Conservation (phyloP, 169 alveolate species). For the Cryptosporidium parvum region DNA sequence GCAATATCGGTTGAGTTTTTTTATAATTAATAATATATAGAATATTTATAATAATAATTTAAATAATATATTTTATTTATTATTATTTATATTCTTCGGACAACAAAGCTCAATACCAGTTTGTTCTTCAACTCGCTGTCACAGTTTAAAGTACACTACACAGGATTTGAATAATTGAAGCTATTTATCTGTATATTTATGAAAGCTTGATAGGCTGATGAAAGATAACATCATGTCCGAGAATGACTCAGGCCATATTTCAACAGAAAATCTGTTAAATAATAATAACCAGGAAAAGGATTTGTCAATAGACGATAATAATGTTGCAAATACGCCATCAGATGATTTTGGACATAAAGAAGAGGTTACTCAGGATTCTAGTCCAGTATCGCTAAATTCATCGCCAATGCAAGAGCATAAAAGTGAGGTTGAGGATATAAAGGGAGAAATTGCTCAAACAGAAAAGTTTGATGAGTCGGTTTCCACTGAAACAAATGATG, state of each 20-base stretch:
- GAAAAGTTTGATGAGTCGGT: neutral
- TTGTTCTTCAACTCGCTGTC: neutral
- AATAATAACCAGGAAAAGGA: neutral
- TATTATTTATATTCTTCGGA: neutral
- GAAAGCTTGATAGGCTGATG: conserved; percentile 1
- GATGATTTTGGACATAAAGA: neutral
- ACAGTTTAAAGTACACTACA: neutral
- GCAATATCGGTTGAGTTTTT: conserved; percentile 32
- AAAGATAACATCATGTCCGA: conserved; percentile 5
- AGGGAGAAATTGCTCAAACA: neutral
- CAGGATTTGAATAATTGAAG: neutral
- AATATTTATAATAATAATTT: neutral
- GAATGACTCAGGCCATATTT: neutral
- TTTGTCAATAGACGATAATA: neutral
- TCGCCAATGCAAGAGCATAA: neutral
- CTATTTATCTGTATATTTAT: neutral
- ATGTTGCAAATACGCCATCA: neutral
- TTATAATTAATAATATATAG: conserved; percentile 13
- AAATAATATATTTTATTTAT: neutral
- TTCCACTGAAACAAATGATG: neutral
- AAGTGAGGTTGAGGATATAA: neutral
- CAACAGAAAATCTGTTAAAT: conserved; percentile 9
- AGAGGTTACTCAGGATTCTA: neutral
- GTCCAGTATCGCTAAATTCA: neutral
- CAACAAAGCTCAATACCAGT: neutral